phyloP scores from a whole-genome alignment of 495 filamentous ascomycete species.

The Penicillium pulvis region DNA sequence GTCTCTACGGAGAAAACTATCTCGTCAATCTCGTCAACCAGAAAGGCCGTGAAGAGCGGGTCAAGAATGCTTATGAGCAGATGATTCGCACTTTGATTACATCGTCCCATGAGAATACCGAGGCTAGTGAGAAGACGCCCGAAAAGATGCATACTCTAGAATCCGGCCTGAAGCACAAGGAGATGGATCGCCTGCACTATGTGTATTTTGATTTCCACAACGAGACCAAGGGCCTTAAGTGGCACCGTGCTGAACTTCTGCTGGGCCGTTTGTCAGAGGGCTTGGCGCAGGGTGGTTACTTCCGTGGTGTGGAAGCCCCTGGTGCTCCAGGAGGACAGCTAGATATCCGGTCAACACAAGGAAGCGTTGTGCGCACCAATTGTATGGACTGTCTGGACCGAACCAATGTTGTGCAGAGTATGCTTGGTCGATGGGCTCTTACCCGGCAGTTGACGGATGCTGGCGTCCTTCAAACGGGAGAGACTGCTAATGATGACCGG shows the following conservation, averaged over 20 bases:
- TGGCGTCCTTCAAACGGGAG: slow-evolving; percentile 69
- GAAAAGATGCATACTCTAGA: slow-evolving; percentile 85
- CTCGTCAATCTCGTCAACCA: slow-evolving; percentile 97
- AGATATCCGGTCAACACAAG: slow-evolving; percentile 78
- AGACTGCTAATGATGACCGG: slow-evolving; percentile 67
- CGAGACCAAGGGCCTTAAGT: slow-evolving; percentile 90
- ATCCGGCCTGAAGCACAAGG: slow-evolving; percentile 56
- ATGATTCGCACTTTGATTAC: slow-evolving; percentile 74
- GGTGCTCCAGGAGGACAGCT: slow-evolving; percentile 66
- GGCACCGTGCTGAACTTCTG: slow-evolving; percentile 87
- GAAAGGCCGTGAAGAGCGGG: slow-evolving; percentile 78
- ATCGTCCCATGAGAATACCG: slow-evolving; percentile 62
- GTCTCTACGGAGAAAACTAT: slow-evolving; percentile 92
- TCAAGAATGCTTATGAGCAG: slow-evolving; percentile 92
- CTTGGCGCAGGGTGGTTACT: slow-evolving; percentile 79
- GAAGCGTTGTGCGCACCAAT: slow-evolving; percentile 89
- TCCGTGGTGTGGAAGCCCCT: slow-evolving; percentile 86
- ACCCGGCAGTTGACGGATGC: slow-evolving; percentile 84
- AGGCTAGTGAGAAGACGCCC: slow-evolving; percentile 56
- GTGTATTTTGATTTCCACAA: slow-evolving; percentile 98
- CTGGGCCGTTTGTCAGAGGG: slow-evolving; percentile 76
- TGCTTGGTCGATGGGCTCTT: slow-evolving; percentile 86
- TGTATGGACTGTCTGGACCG: slow-evolving; percentile 99
- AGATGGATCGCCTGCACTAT: slow-evolving; percentile 85
- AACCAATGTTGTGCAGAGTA: slow-evolving; percentile 95